These are phyloP conservation scores for Gossypioides kirkii DNA, from an alignment of 345 rosid species.

Conservation along the genomic window DNA sequence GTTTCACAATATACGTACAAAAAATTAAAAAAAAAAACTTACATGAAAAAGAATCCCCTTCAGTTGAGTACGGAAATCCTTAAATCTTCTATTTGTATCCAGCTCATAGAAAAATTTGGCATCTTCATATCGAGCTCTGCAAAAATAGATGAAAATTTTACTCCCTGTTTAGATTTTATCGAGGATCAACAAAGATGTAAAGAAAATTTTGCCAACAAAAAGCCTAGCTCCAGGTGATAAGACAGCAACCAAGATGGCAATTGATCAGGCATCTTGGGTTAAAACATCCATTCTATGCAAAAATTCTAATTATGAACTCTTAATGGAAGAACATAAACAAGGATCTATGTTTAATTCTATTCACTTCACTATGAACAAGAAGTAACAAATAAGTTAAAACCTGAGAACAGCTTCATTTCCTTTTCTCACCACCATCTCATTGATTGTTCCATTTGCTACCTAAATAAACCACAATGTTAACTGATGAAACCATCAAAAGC, in stretches of 20 bases:
- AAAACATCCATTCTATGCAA: not conserved
- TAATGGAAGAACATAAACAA: not conserved
- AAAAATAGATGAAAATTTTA: constrained; percentile 16
- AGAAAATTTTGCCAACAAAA: not conserved
- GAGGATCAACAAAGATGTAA: constrained; percentile 7
- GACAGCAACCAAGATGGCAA: constrained; percentile 8
- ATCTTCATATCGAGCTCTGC: constrained; percentile 97
- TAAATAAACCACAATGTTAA: constrained; percentile 27
- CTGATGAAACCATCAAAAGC: not conserved
- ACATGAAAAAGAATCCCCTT: constrained; percentile 94
- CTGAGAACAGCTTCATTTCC: constrained; percentile 99
- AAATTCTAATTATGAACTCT: not conserved
- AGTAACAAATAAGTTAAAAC: constrained; percentile 35
- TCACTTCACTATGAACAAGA: not conserved
- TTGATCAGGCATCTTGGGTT: not conserved
- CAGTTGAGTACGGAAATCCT: constrained; percentile 70
- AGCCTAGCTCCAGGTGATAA: not conserved
- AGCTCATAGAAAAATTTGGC: constrained; percentile 91
- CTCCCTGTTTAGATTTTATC: constrained; percentile 12
- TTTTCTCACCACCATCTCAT: constrained; percentile 67
- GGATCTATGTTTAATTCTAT: not conserved
- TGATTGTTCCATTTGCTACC: constrained; percentile 94
- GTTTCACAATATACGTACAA: not conserved
- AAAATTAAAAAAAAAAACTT: constrained; percentile 29
- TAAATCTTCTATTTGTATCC: constrained; percentile 65